Evolutionary conservation across 805 yeast species (phyloP), one percentile per base, ranked within the genome.

Genomic region (Wickerhamomyces chambardii): DNA sequence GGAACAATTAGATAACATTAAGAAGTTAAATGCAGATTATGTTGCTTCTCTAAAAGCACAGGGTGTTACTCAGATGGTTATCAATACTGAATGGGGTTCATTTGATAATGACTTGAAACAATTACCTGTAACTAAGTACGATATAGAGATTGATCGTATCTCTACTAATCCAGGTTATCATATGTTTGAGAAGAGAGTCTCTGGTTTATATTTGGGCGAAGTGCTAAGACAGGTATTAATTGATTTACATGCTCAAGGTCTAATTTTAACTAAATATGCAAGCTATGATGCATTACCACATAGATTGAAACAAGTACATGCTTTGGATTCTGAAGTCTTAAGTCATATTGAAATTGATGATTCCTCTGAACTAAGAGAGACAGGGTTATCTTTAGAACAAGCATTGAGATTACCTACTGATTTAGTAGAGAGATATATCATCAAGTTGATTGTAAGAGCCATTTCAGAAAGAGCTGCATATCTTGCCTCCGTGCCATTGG

Each of bases 71-170:
- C 76, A 78, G 43, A 89, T 89, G 96, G 83, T 86, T 43, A 72
- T 89, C 48, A 89, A 89, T 63, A 89, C 96, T 31, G 98, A 92
- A 61, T 92, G 97, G 96, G 97, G 97, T 43, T 86, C 96, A 30
- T 90, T 89, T 51, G 97, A 90, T 60, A 90, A 90, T 53, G 78
- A 75, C 17, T 67, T 87, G 41, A 67, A 74, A 45, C 65, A 77
- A 29, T 66, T 90, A 43, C 97, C 97, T 40, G 70, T 66, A 33
- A 84, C 95, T 4, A 72, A 75, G 40, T 89, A 78, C 56, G 98
- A 90, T 62, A 58, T 63, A 33, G 65, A 61, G 19, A 75, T 90
- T 44, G 95, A 90, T 56, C 69, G 66, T 43, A 58, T 59, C 29
- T 83, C 96, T 17, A 70, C 92, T 10, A 90, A 90, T 57, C 78